Percentiles rank a stretch among this genome's conserved stretches.
phyloP scores from a whole-genome alignment of 768 basidiomycete genomes.

The Hemileccinum impolitum region DNA sequence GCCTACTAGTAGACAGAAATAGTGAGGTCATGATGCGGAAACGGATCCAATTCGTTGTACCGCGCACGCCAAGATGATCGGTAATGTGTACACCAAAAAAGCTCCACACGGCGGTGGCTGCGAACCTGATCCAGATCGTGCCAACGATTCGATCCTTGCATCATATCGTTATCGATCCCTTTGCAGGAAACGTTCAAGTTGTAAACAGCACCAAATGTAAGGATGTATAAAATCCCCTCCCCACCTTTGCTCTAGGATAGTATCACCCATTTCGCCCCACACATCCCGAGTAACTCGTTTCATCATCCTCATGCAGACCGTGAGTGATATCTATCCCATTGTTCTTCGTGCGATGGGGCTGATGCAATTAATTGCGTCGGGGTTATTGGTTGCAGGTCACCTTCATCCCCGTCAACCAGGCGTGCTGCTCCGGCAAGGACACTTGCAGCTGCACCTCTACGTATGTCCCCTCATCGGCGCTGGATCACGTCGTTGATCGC shows the following conservation, averaged over 20 bases:
- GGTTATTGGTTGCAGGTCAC: slow-evolving; percentile 1
- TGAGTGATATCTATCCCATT: slow-evolving; percentile 5
- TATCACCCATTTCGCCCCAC: background rate
- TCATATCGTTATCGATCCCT: too few relatives aligned
- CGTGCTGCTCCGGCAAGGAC: slow-evolving; percentile 13
- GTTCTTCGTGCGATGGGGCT: background rate
- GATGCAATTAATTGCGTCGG: background rate
- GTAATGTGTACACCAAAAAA: too few relatives aligned
- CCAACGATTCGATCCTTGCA: too few relatives aligned
- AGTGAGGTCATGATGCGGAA: too few relatives aligned
- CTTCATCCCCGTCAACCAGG: slow-evolving; percentile 10
- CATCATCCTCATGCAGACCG: slow-evolving; percentile 20
- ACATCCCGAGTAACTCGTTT: background rate
- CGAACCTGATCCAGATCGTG: too few relatives aligned
- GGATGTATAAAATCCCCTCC: background rate
- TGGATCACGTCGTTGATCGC: background rate
- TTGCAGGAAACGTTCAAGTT: background rate
- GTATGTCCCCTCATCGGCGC: background rate
- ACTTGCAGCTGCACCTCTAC: slow-evolving; percentile 13
- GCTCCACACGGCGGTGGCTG: too few relatives aligned
- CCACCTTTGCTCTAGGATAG: too few relatives aligned
- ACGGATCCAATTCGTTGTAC: too few relatives aligned
- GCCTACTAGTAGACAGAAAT: too few relatives aligned
- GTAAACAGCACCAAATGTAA: slow-evolving; percentile 1
- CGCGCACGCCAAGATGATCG: too few relatives aligned